Base-by-base conservation (phyloP, 306 rosid genomes). In the Biancaea sappan region DNA sequence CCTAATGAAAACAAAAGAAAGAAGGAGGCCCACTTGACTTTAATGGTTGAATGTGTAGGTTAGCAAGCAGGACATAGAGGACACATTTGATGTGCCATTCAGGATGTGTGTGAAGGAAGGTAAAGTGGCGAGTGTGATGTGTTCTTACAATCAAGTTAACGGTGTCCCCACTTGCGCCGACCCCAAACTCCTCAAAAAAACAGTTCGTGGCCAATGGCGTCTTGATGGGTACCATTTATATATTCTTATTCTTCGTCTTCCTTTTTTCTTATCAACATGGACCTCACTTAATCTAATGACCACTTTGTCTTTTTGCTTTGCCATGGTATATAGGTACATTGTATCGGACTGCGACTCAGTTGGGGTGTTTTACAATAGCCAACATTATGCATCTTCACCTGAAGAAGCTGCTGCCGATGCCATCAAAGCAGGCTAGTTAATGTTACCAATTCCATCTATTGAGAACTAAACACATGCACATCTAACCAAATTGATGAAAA, bases 101-200 rank as follows among this genome's bases (percentile, higher is more conserved):
- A 85, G 89, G 51, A 94, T 86, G 96, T 94, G 98, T 77, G 96
- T 94, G 74, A 79, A 83, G 72, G 94, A 94, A 81, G 98, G 98
- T 0, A 86, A 72, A 52, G 98, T 94, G 54, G 97, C 98, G 0
- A 94, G 97, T 63, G 96, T 94, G 0, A 94, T 91, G 97, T 94
- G 97, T 69, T 94, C 97, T 15, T 94, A 94, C 79, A 94, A 94
- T 75, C 97, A 94, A 22, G 98, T 94, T 41, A 94, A 94, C 73
- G 98, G 98, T 6, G 91, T 94, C 76, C 98, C 97, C 56, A 94
- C 98, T 4, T 94, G 98, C 56, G 97, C 98, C 14, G 98, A 94
- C 77, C 96, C 98, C 64, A 91, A 79, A 59, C 96, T 94, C 60
- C 88, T 94, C 1, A 84, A 84, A 79, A 87, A 52, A 22, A 91